phyloP scores from a whole-genome alignment of 2,329 filamentous ascomycete species.

The Phyllosticta ampelicida region DNA sequence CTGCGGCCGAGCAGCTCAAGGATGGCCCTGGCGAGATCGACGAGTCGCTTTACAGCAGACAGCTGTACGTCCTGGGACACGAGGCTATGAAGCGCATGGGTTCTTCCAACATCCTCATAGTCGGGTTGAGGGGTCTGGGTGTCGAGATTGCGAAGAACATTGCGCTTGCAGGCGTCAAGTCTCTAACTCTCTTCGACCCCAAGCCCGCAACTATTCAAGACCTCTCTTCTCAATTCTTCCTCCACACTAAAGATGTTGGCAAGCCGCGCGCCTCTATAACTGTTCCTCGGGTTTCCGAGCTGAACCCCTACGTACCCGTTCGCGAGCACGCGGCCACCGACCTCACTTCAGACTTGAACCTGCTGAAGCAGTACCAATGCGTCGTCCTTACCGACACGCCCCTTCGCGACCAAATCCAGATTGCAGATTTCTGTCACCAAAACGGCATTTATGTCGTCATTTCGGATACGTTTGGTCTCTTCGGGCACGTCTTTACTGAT shows the following conservation, averaged over 20 bases:
- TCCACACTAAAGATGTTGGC: constrained; percentile 76
- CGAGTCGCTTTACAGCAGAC: constrained; percentile 56
- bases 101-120: constrained; percentile 84
- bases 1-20: constrained; percentile 50
- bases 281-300: constrained; percentile 78
- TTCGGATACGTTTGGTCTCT: constrained; percentile 84
- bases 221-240: constrained; percentile 95
- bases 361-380: constrained; percentile 84
- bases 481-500: constrained; percentile 93
- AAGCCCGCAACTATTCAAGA: constrained; percentile 74
- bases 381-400: constrained; percentile 82
- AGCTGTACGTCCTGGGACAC: constrained; percentile 62
- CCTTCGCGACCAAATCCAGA: constrained; percentile 66
- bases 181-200: constrained; percentile 85
- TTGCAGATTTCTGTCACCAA: constrained; percentile 87
- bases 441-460: constrained; percentile 87
- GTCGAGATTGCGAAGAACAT: constrained; percentile 99
- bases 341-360: constrained; percentile 63
- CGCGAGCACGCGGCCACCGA: constrained; percentile 55
- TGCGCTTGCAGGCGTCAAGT: constrained; percentile 95
- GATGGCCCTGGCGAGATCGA: constrained; percentile 51
- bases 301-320: constrained; percentile 94
- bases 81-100: constrained; percentile 98
- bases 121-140: constrained; percentile 85
- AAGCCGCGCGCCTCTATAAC: constrained; percentile 83